Conservation (phyloP, 2,329 filamentous ascomycete species). For the Tolypocladium amazonense region DNA sequence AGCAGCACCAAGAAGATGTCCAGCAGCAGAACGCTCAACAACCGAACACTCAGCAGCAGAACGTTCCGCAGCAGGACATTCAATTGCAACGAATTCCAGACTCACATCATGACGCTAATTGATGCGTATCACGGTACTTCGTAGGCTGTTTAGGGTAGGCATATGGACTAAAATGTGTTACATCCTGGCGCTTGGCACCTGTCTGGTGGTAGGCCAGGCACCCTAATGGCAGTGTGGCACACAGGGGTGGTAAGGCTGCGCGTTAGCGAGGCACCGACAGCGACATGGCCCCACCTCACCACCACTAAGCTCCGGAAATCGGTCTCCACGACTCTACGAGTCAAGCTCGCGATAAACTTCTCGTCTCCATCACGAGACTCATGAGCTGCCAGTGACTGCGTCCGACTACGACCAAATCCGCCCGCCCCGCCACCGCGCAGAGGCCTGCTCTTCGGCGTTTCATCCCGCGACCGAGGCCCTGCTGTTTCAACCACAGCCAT, state of each 20-base stretch:
- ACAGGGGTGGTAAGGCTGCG: too few species aligned
- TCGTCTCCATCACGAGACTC: background rate
- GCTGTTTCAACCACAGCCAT: slow-evolving; percentile 23
- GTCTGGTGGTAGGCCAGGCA: background rate
- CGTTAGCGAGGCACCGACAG: background rate
- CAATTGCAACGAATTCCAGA: too few species aligned
- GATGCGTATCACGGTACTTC: too few species aligned
- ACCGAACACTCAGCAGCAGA: too few species aligned
- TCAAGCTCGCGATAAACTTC: background rate
- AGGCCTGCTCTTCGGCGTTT: background rate
- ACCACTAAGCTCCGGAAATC: background rate
- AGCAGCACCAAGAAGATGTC: too few species aligned
- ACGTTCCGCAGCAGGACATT: too few species aligned
- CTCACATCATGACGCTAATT: too few species aligned
- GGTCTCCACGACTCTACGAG: background rate
- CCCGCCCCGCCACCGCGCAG: background rate
- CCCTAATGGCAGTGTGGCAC: background rate
- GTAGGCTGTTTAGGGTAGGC: too few species aligned
- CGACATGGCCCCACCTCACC: background rate
- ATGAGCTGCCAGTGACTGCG: background rate
- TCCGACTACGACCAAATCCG: background rate
- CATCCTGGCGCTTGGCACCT: too few species aligned
- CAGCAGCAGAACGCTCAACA: too few species aligned
- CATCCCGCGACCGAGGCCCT: slow-evolving; percentile 7
- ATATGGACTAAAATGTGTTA: too few species aligned